Evolutionary conservation across 2,329 filamentous ascomycete species (phyloP), one percentile per base, ranked within the genome.

Genomic region (Diplodia corticola): DNA sequence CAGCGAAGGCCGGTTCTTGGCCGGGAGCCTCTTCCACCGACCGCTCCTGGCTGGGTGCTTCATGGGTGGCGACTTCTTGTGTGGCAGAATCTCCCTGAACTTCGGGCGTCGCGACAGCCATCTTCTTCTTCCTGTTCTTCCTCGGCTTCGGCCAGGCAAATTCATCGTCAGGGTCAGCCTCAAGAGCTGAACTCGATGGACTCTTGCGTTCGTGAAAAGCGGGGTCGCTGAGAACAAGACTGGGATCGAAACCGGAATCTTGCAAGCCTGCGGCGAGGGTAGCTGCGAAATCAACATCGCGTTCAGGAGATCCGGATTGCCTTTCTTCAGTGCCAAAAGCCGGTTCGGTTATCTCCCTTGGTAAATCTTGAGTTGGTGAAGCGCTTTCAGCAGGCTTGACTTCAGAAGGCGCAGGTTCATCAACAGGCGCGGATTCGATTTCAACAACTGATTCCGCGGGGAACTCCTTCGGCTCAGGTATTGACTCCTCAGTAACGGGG

Each of bases 231-330:
- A 82, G 74, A 6, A 82, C 80, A 35, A 81, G 72, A 55, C 79
- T 73, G 4, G 80, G 76, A 69, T 82, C 74, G 69, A 83, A 83
- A 35, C 81, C 81, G 28, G 79, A 81, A 60, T 80, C 77, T 66
- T 79, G 75, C 15, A 83, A 70, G 33, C 80, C 80, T 60, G 80
- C 81, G 24, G 81, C 80, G 7, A 83, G 71, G 4, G 80, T 80
- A 4, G 80, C 81, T 26, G 81, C 79, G 64, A 83, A 83, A 68
- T 82, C 81, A 40, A 81, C 76, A 55, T 82, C 79, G 9, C 72
- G 71, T 24, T 73, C 68, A 20, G 76, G 75, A 51, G 72, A 70
- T 35, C 60, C 65, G 1, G 71, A 61, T 12, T 67, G 68, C 7
- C 73, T 57, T 13, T 54, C 49, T 5, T 26, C 50, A 15, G 20